Conservation (phyloP, 1,139 yeast genomes). For the Lizanozyma gosingica region DNA sequence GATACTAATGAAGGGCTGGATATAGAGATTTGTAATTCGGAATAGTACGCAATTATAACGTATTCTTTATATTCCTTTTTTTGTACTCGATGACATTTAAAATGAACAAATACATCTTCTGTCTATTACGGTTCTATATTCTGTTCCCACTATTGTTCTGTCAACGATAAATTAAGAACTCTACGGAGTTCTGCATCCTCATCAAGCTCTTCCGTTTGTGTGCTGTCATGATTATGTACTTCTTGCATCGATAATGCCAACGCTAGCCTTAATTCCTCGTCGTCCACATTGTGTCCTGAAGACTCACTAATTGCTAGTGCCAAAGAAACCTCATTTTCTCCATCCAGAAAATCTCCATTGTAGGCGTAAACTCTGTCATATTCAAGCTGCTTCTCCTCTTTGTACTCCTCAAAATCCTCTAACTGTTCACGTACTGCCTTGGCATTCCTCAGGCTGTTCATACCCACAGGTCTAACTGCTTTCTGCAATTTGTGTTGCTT, state of each 20-base stretch:
- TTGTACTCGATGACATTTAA: too few relatives aligned
- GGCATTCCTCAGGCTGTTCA: background rate
- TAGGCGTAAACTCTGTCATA: slow-evolving; percentile 20
- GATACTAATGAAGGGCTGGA: too few relatives aligned
- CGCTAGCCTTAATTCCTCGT: slow-evolving; percentile 19
- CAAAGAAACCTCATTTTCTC: slow-evolving; percentile 30
- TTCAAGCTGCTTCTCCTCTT: slow-evolving; percentile 8
- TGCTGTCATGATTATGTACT: too few relatives aligned
- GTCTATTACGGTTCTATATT: too few relatives aligned
- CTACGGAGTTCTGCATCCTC: slow-evolving; percentile 10
- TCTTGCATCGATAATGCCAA: slow-evolving; percentile 12
- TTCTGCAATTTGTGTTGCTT: too few relatives aligned
- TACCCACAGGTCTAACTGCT: too few relatives aligned
- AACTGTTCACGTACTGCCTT: background rate
- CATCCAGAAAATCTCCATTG: slow-evolving; percentile 24
- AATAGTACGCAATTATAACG: too few relatives aligned
- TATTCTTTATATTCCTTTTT: too few relatives aligned
- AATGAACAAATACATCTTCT: too few relatives aligned
- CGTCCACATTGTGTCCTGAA: slow-evolving; percentile 9
- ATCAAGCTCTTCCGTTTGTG: slow-evolving; percentile 1
- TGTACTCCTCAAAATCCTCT: slow-evolving; percentile 15
- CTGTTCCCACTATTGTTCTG: slow-evolving; percentile 11
- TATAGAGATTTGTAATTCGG: too few relatives aligned
- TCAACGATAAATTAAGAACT: slow-evolving; percentile 10
- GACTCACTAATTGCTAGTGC: slow-evolving; percentile 39